Evolutionary conservation across 2,329 filamentous ascomycete species (phyloP), one percentile per base, ranked within the genome.

Genomic region (Didymella pinodella): DNA sequence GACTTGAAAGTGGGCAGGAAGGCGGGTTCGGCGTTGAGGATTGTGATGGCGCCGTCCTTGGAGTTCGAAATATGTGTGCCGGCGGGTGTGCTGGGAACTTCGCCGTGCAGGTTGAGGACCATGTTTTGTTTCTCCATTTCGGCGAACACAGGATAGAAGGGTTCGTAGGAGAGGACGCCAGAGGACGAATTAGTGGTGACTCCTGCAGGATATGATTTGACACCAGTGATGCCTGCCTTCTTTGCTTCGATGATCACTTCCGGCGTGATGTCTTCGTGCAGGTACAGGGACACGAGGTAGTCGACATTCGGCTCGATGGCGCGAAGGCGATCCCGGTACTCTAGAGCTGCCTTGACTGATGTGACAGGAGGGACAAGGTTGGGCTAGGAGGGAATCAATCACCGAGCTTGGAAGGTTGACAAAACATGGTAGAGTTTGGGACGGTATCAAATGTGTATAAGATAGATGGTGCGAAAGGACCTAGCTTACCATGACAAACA

Each of bases 41-140:
- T 75, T 14, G 77, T 78, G 62, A 79, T 74, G 16, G 73, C 57
- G 10, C 55, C 71, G 16, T 64, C 59, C 2, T 62, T 41, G 18
- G 53, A 29, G 0, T 32, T 29, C 2, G 65, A 59, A 1, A 59
- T 14, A 18, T 44, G 63, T 1, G 67, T 64, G 49, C 66, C 57
- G 10, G 68, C 36, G 0, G 76, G 75, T 64, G 81, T 81, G 1
- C 83, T 83, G 0, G 88, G 89, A n/a, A 89, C 86, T 79, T 97
- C 94, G 65, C 93, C 94, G 75, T 98, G 93, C n/a, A 98, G 82
- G 79, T 97, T 97, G 41, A 96, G 84, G n/a, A 96, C 85, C 74
- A 97, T 82, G 65, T 89, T 88, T 65, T 93, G 86, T 59, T 88
- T 81, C 74, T 97, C 90, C 93, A 98, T 97, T 65, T 91, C 90